These are phyloP conservation scores for Phylloporus sp. DNA, from an alignment of 768 basidiomycete species.

Conservation along the genomic window DNA sequence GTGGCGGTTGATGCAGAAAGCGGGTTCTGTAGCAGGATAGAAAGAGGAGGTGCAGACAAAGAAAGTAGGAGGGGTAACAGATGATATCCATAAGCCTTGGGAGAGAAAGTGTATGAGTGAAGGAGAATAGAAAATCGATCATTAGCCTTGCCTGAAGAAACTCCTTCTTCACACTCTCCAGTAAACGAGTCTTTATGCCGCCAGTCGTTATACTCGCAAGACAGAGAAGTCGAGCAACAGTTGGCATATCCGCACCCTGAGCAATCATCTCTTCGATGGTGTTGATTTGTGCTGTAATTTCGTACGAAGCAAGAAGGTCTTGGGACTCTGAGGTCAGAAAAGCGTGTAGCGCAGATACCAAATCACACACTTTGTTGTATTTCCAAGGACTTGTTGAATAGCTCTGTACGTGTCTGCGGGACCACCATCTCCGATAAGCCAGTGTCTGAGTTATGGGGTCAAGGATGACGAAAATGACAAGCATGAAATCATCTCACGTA, in stretches of 20 bases:
- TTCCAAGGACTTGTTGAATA: conserved; percentile 90
- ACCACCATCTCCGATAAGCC: conserved; percentile 90
- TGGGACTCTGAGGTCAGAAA: conserved; percentile 8
- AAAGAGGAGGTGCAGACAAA: conserved; percentile 61
- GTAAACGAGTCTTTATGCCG: conserved; percentile 79
- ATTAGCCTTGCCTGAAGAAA: conserved; percentile 63
- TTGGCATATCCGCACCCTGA: conserved; percentile 78
- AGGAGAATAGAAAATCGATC: not conserved
- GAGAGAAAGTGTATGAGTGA: conserved; percentile 19
- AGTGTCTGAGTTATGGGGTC: conserved; percentile 58
- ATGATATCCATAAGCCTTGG: conserved; percentile 73
- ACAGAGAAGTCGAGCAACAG: conserved; percentile 76
- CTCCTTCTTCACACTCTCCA: conserved; percentile 90
- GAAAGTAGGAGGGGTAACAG: conserved; percentile 65
- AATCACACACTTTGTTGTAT: conserved; percentile 82
- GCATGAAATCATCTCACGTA: conserved; percentile 59
- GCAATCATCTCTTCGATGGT: conserved; percentile 90
- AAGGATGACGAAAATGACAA: not conserved
- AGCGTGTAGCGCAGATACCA: not conserved
- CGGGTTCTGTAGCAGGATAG: conserved; percentile 63
- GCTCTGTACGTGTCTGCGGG: conserved; percentile 76
- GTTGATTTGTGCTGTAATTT: conserved; percentile 71
- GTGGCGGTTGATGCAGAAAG: conserved; percentile 50
- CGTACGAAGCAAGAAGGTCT: conserved; percentile 96
- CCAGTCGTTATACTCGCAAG: conserved; percentile 81